Evolutionary conservation across 1,139 yeast species (phyloP).

Genomic region (Pichia sp.): DNA sequence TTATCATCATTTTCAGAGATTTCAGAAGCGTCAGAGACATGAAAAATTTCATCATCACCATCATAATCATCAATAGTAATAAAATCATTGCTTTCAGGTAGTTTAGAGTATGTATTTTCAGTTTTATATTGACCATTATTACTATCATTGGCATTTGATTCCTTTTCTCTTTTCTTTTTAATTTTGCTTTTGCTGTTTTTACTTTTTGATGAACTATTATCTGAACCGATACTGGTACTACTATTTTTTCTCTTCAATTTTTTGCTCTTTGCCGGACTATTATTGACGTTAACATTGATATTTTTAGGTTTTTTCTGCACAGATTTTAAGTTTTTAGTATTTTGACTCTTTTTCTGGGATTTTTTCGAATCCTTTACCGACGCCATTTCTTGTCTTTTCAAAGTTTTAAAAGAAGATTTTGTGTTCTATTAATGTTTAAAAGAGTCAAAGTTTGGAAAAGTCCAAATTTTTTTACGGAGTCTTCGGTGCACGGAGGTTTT

Average conservation of each 20-base stretch:
- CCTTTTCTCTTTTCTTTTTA: conserved; percentile 3
- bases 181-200: conserved; percentile 13
- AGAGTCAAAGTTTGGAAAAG: neutral
- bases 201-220: conserved; percentile 2
- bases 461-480: neutral
- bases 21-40: conserved; percentile 6
- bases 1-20: neutral
- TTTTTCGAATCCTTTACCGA: neutral
- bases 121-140: neutral
- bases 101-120: conserved; percentile 9
- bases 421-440: neutral
- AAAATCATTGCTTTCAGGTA: conserved; percentile 7
- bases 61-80: conserved; percentile 1
- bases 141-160: neutral
- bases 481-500: neutral
- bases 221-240: no score
- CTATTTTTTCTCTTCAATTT: neutral
- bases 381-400: neutral
- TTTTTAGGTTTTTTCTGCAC: neutral
- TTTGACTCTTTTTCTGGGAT: neutral
- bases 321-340: neutral
- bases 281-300: neutral
- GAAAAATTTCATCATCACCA: conserved; percentile 11
- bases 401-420: neutral
- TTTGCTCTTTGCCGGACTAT: neutral